Percentiles rank a stretch among this genome's conserved stretches.
These are phyloP conservation scores for Mycena haematopus DNA, from an alignment of 768 basidiomycete species.

Conservation along the genomic window DNA sequence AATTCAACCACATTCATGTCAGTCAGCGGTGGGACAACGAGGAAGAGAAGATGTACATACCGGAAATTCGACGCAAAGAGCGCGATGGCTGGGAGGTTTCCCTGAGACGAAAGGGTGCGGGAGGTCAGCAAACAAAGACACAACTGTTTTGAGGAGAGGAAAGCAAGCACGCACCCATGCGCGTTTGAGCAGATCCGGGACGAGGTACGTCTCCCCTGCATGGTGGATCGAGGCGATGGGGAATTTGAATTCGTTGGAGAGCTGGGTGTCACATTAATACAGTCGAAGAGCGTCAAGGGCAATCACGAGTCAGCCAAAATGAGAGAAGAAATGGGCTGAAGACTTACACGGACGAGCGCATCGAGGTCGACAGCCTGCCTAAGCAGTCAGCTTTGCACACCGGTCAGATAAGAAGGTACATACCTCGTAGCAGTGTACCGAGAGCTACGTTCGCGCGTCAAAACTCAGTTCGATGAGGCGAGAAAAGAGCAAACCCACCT, in stretches of 20 bases:
- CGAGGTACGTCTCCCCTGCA: constrained; percentile 81
- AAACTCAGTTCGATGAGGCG: neutral
- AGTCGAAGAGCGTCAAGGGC: neutral
- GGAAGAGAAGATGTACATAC: constrained; percentile 35
- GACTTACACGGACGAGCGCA: constrained; percentile 63
- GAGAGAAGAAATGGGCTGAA: neutral
- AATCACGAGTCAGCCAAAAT: too few relatives aligned
- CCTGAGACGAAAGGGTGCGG: constrained; percentile 34
- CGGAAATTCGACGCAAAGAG: constrained; percentile 71
- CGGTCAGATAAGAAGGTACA: neutral
- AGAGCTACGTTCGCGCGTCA: constrained; percentile 34
- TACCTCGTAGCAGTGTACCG: constrained; percentile 53
- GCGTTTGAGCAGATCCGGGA: constrained; percentile 76
- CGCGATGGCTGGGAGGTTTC: constrained; percentile 68
- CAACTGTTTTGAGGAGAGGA: neutral
- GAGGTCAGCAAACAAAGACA: neutral
- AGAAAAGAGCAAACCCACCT: constrained; percentile 47
- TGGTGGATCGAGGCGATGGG: constrained; percentile 80
- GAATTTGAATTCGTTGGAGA: constrained; percentile 85
- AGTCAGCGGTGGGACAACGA: neutral
- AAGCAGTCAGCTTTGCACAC: neutral
- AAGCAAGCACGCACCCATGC: constrained; percentile 56
- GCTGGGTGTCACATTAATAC: constrained; percentile 37
- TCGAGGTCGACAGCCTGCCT: constrained; percentile 71
- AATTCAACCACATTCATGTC: neutral